Base-by-base conservation (phyloP, 306 rosid species). In the Pueraria montana region DNA sequence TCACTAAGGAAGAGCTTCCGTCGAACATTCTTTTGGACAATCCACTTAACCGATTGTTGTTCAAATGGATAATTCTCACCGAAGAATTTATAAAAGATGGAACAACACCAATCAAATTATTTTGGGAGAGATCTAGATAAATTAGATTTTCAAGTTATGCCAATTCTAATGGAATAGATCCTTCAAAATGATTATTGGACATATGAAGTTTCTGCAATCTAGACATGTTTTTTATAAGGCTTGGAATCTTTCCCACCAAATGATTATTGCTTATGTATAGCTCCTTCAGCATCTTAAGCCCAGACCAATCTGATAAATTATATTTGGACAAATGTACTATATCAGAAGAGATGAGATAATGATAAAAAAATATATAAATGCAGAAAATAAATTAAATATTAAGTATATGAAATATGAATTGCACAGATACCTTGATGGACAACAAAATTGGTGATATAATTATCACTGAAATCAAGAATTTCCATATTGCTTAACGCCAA, bases 101-200 rank as follows among this genome's bases (percentile, higher is more conserved):
- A 43, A 80, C 40, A 45, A 30, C 24, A 21, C 72, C 65, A 2
- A 0, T 4, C 14, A 80, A 34, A 12, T 61, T n/a, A n/a, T n/a
- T n/a, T n/a, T n/a, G n/a, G n/a, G n/a, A n/a, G n/a, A n/a, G n/a
- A n/a, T n/a, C n/a, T 72, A 27, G n/a, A 62, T 20, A 48, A 1
- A 6, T 2, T 13, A 81, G 59, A 5, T 0, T 0, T 45, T 58
- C n/a, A 4, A 11, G 49, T 81, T 46, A 6, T 17, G 3, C 43
- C 11, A 81, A 20, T 14, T 48, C n/a, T 2, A 3, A 0, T 17
- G 79, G 74, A 11, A 72, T 72, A 1, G 55, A 48, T 23, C 84
- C 84, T 81, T 81, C 84, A 21, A 81, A n/a, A 48, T 34, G 13
- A 45, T 80, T 72, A 9, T 72, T 72, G 14, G 84, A 72, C 84